These are phyloP conservation scores for Alternaria brassicicola DNA, from an alignment of 2,329 filamentous ascomycete genomes.

Conservation along the genomic window DNA sequence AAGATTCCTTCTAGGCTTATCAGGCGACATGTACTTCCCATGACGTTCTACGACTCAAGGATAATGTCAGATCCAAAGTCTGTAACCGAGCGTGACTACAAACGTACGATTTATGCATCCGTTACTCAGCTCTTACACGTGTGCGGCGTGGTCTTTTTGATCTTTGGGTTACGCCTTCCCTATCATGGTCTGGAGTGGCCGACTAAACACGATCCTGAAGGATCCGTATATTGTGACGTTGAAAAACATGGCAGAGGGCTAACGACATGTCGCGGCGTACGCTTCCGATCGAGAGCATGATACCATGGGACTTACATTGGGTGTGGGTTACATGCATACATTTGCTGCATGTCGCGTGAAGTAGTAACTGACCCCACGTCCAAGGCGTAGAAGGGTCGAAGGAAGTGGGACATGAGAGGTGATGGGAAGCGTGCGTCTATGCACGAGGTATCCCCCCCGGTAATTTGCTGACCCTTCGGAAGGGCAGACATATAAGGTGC, in stretches of 20 bases:
- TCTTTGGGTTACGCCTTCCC: background rate
- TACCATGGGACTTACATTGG: background rate
- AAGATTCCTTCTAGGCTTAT: background rate
- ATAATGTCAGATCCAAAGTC: background rate
- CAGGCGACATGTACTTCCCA: background rate
- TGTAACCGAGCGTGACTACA: background rate
- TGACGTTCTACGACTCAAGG: background rate
- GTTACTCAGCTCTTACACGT: background rate
- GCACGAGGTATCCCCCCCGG: background rate
- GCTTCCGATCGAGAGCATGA: background rate
- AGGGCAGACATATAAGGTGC: background rate
- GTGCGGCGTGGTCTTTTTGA: background rate
- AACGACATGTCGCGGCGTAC: background rate
- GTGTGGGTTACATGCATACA: background rate
- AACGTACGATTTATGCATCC: background rate
- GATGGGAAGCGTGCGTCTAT: background rate
- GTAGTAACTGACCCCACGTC: background rate
- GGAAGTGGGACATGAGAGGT: background rate
- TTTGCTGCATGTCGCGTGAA: background rate
- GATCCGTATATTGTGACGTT: background rate
- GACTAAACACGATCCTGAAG: background rate
- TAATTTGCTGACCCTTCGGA: background rate
- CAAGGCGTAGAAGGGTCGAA: background rate
- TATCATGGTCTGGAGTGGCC: background rate
- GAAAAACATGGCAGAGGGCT: background rate